Evolutionary conservation across 768 basidiomycete species (phyloP).

Genomic region (Scleroderma bovista): DNA sequence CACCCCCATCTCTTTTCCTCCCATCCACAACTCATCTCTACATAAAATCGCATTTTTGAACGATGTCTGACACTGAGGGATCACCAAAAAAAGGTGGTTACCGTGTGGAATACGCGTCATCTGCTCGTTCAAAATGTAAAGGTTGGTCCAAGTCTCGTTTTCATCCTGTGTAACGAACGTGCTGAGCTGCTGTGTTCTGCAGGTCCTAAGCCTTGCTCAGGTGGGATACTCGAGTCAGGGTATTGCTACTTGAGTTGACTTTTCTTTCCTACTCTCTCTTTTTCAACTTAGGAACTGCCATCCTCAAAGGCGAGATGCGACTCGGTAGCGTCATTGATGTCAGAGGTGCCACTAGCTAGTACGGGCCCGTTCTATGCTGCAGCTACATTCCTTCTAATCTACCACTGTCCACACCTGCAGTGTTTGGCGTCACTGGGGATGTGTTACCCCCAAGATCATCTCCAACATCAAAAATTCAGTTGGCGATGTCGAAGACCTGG

Average conservation of each 20-base stretch:
- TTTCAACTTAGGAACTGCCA: conserved; percentile 49
- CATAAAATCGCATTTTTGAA: conserved; percentile 14
- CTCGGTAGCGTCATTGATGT: conserved; percentile 74
- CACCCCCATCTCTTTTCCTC: conserved; percentile 27
- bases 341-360: conserved; percentile 66
- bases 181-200: conserved; percentile 17
- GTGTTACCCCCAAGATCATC: conserved; percentile 64
- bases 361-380: conserved; percentile 15
- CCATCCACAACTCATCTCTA: conserved; percentile 19
- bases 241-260: conserved; percentile 6
- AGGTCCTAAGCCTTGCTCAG: conserved; percentile 77
- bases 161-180: conserved; percentile 13
- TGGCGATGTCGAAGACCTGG: conserved; percentile 59
- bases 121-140: conserved; percentile 72
- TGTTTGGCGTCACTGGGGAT: conserved; percentile 90
- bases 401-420: conserved; percentile 31
- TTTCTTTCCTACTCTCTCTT: not conserved
- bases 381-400: not conserved
- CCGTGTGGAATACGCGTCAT: conserved; percentile 71
- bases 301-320: conserved; percentile 68
- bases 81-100: conserved; percentile 45
- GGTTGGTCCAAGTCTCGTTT: conserved; percentile 37
- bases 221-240: conserved; percentile 32
- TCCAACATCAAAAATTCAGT: conserved; percentile 63
- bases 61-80: conserved; percentile 34